A percentile compares a stretch with the other conserved stretches of the same genome.
Evolutionary conservation across 495 filamentous ascomycete species (phyloP).

Genomic region (Bacidia gigantensis): DNA sequence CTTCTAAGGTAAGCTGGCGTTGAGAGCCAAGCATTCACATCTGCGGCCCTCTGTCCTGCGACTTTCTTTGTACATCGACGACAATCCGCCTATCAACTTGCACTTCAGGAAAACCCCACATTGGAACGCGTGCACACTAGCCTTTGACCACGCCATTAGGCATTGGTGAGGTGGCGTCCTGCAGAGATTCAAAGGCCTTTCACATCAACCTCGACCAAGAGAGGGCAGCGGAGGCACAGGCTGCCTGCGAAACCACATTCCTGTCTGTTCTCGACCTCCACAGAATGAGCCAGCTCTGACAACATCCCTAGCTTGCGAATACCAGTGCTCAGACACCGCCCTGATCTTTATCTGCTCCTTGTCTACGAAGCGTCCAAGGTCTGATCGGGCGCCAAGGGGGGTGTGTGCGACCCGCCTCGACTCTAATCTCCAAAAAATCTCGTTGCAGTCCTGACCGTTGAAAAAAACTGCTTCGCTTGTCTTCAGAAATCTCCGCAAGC

Average conservation of each 20-base stretch:
- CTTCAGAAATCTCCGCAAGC: not conserved
- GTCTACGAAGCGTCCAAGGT: not conserved
- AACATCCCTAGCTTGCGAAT: not conserved
- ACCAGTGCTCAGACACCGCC: not conserved
- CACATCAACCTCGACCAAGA: not conserved
- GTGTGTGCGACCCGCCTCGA: constrained; percentile 5
- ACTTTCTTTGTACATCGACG: not conserved
- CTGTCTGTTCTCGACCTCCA: not conserved
- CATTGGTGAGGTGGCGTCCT: not conserved
- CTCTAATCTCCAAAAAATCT: not conserved
- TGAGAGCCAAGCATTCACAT: not conserved
- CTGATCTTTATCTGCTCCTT: not conserved
- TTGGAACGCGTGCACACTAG: too few relatives aligned
- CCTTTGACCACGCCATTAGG: not conserved
- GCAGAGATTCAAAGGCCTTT: not conserved
- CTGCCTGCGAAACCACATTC: not conserved
- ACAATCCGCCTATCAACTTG: too few relatives aligned
- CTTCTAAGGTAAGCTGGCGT: not conserved
- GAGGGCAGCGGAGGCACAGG: not conserved
- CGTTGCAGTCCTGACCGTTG: not conserved
- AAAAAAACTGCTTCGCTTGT: not conserved
- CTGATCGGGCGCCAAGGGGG: constrained; percentile 4
- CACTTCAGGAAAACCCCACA: too few relatives aligned
- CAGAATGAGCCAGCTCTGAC: not conserved
- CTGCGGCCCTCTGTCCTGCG: not conserved